Percentiles rank a stretch among this genome's conserved stretches.
Conservation (phyloP, 106 monocot species). For the Alisma plantagoaquatica region DNA sequence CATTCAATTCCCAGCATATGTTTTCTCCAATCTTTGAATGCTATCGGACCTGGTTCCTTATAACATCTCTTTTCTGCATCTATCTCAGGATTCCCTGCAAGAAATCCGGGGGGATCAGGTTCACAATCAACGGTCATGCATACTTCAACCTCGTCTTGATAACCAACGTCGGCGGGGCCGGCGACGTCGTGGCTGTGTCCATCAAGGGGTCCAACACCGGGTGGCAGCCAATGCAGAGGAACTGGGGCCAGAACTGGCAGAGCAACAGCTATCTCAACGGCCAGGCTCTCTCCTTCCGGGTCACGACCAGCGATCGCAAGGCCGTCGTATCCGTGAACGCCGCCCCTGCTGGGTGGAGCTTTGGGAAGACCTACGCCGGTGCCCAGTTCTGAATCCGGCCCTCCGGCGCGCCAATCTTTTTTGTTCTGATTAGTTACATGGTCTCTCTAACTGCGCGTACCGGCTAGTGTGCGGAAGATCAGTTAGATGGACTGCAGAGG, state of each 20-base stretch:
- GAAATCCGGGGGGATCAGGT: constrained; percentile 48
- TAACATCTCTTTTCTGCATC: neutral
- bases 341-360: constrained; percentile 30
- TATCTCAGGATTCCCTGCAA: constrained; percentile 38
- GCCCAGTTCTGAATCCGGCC: no score
- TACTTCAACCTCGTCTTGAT: constrained; percentile 77
- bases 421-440: no score
- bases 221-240: constrained; percentile 60
- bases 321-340: constrained; percentile 23
- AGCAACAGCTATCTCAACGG: constrained; percentile 27
- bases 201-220: constrained; percentile 39
- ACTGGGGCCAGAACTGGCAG: constrained; percentile 71
- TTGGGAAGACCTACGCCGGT: no score
- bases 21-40: no score
- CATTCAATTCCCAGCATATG: no score
- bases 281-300: constrained; percentile 36
- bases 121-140: constrained; percentile 63
- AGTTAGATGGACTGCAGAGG: no score
- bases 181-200: constrained; percentile 37
- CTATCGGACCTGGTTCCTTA: neutral
- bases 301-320: constrained; percentile 39
- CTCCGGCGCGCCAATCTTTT: no score
- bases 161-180: constrained; percentile 68
- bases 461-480: no score
- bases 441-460: no score